A percentile compares a stretch with the other conserved stretches of the same genome.
Conservation (phyloP, 805 yeast genomes). For the Candida mattraensis region DNA sequence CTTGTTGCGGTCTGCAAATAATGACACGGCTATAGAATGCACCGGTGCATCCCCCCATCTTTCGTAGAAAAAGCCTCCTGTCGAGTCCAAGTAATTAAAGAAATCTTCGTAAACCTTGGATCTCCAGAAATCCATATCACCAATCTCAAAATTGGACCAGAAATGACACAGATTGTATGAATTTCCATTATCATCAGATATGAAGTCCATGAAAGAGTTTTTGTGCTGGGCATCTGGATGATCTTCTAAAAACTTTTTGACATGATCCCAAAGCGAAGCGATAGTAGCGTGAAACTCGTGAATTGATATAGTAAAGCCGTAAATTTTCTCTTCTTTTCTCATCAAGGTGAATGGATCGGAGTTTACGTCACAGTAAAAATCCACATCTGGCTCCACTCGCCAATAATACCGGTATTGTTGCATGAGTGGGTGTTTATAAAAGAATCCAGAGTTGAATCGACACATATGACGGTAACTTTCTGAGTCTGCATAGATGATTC, state of each 20-base stretch:
- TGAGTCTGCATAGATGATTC: slow-evolving; percentile 40
- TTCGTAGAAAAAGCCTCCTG: slow-evolving; percentile 83
- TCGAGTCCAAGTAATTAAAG: slow-evolving; percentile 59
- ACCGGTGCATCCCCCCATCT: slow-evolving; percentile 95
- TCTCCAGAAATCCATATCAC: slow-evolving; percentile 68
- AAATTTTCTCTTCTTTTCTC: slow-evolving; percentile 53
- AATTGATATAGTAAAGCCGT: slow-evolving; percentile 67
- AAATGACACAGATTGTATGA: slow-evolving; percentile 75
- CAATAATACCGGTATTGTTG: slow-evolving; percentile 66
- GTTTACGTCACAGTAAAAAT: slow-evolving; percentile 58
- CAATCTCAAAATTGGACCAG: slow-evolving; percentile 81
- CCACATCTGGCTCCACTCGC: slow-evolving; percentile 75
- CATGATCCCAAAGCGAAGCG: slow-evolving; percentile 54
- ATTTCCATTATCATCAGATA: slow-evolving; percentile 62
- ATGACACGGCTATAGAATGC: slow-evolving; percentile 74
- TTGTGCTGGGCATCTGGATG: slow-evolving; percentile 42
- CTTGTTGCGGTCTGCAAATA: slow-evolving; percentile 54
- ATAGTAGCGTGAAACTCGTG: slow-evolving; percentile 65
- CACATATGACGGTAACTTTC: slow-evolving; percentile 50
- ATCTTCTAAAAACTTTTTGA: slow-evolving; percentile 42
- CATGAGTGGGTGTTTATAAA: slow-evolving; percentile 60
- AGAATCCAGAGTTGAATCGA: slow-evolving; percentile 47
- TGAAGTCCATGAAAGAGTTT: slow-evolving; percentile 60
- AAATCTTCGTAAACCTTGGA: slow-evolving; percentile 54
- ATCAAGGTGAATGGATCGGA: slow-evolving; percentile 62